Evolutionary conservation across 768 basidiomycete genomes (phyloP).

Genomic region (Podaxis mareebaensis): DNA sequence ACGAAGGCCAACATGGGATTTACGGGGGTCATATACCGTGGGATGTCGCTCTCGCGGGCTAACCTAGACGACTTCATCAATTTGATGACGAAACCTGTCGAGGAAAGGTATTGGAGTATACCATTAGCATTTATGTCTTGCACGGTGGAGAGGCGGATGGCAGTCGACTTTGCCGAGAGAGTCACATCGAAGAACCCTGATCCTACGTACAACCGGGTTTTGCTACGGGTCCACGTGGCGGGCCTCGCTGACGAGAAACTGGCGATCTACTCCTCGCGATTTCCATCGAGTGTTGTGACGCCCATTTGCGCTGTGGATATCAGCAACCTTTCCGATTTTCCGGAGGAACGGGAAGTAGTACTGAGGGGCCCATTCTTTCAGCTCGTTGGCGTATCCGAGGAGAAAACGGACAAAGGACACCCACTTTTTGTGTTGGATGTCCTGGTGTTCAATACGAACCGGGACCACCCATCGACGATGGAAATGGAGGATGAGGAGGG

Average conservation of each 20-base stretch:
- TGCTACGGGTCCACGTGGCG: slow-evolving; percentile 23
- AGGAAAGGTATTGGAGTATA: slow-evolving; percentile 25
- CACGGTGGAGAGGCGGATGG: slow-evolving; percentile 19
- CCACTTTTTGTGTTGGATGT: slow-evolving; percentile 21
- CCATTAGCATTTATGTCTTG: slow-evolving; percentile 24
- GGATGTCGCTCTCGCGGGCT: slow-evolving; percentile 18
- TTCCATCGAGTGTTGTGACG: slow-evolving; percentile 24
- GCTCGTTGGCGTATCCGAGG: slow-evolving; percentile 20
- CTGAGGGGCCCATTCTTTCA: slow-evolving; percentile 27
- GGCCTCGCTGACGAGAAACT: slow-evolving; percentile 18
- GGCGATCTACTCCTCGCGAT: slow-evolving; percentile 19
- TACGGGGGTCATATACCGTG: slow-evolving; percentile 22
- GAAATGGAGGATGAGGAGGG: slow-evolving; percentile 23
- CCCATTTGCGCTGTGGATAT: slow-evolving; percentile 25
- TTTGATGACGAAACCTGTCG: slow-evolving; percentile 21
- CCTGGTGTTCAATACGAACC: slow-evolving; percentile 23
- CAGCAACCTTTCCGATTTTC: slow-evolving; percentile 21
- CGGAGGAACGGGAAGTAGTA: slow-evolving; percentile 24
- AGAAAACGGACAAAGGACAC: slow-evolving; percentile 13
- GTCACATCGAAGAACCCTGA: slow-evolving; percentile 7
- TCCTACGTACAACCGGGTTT: slow-evolving; percentile 14
- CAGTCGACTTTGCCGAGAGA: slow-evolving; percentile 19
- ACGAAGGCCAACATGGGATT: slow-evolving; percentile 16
- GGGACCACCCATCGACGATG: slow-evolving; percentile 27
- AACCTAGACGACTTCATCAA: slow-evolving; percentile 20